Evolutionary conservation across 257 asterid species (phyloP), one percentile per base, ranked within the genome.

Genomic region (Striga asiatica): DNA sequence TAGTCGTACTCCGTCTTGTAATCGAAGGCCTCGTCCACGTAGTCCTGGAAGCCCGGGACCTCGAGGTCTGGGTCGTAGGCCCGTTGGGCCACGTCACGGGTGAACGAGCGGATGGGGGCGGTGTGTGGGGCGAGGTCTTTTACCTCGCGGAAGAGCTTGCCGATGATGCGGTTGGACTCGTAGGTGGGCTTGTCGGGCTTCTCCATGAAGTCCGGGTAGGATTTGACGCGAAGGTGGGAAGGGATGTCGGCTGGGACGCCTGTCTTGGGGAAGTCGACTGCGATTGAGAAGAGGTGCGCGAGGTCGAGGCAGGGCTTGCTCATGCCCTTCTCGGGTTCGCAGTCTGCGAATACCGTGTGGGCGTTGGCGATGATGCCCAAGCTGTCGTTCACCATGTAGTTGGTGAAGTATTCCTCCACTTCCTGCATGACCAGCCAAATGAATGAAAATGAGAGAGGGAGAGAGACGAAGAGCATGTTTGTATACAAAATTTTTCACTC

Each of bases 201-300:
- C 6, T 83, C 98, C 98, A 89, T 89, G 80, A 89, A 89, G 64
- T 89, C 98, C 0, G 98, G 98, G 46, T 79, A 89, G 24, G 74
- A 84, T 69, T 77, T 83, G 28, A 73, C 91, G 2, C 96, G 95
- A 8, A 89, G 61, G 19, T 76, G 12, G 21, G 88, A 17, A 3
- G 98, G 94, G 60, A 89, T 83, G 68, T 65, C 85, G 2, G 98
- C 98, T 0, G 98, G 96, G 56, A 89, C 57, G 6, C 96, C 98
- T 0, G 98, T 89, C 60, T 86, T 86, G 0, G 96, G 93, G 19
- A 89, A 89, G 66, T 86, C 98, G 8, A 89, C 97, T 8, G 97
- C 97, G 1, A 83, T 72, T 0, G 98, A 81, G 72, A 62, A 76
- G 45, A 89, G 64, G 50, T 31, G 27, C 10, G 97, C 94, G 7